Conservation (phyloP, 108 stramenopile genomes). For the Nitzschia sp. region DNA sequence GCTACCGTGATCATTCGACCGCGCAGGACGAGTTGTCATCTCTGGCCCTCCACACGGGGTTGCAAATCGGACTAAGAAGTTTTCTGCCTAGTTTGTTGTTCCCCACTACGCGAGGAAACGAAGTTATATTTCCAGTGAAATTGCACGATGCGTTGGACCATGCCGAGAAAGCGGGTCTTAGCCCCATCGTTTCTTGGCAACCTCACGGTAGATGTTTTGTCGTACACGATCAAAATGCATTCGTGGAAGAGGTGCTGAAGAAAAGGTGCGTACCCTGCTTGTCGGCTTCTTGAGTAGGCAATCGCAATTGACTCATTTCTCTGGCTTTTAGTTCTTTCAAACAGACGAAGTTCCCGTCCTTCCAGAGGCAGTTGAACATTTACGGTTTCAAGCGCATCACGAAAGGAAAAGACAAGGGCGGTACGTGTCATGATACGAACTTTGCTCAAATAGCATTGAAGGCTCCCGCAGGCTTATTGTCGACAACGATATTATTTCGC, state of each 20-base stretch:
- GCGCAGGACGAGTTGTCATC: too few species aligned
- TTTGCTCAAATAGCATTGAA: background rate
- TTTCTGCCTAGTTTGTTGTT: too few species aligned
- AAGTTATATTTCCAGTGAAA: conserved; percentile 6
- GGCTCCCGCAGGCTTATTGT: background rate
- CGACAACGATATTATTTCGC: too few species aligned
- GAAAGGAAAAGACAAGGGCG: conserved; percentile 29
- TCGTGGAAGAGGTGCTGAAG: background rate
- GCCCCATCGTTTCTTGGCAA: conserved; percentile 53
- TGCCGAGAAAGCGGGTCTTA: conserved; percentile 26
- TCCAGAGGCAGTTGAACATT: conserved; percentile 57
- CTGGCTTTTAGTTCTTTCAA: conserved; percentile 47
- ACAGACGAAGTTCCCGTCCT: conserved; percentile 25
- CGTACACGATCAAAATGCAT: conserved; percentile 21
- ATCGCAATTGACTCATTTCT: too few species aligned
- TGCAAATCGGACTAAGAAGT: too few species aligned
- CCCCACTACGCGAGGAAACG: too few species aligned
- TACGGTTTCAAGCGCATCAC: conserved; percentile 75
- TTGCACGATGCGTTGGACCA: conserved; percentile 20
- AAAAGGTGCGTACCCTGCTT: too few species aligned
- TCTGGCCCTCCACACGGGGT: too few species aligned
- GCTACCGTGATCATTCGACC: too few species aligned
- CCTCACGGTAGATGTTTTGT: conserved; percentile 29
- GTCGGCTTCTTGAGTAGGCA: too few species aligned
- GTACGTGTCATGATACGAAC: too few species aligned